Evolutionary conservation across 2,329 filamentous ascomycete genomes (phyloP).

Genomic region (Drechslerella stenobrocha): DNA sequence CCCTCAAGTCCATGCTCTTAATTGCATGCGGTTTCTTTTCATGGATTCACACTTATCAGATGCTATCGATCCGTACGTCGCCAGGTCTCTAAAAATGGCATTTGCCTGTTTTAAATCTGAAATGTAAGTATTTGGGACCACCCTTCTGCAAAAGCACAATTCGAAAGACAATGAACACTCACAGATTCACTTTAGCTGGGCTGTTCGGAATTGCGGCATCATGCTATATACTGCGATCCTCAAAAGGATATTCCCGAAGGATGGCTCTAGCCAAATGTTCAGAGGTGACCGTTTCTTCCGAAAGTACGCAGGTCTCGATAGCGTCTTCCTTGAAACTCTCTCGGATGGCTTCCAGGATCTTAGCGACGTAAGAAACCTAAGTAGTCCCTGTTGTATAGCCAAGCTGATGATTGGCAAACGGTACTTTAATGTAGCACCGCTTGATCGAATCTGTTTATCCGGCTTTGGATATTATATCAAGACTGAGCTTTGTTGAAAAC

Average conservation of each 20-base stretch:
- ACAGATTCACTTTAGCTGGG: slow-evolving; percentile 71
- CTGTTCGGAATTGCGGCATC: slow-evolving; percentile 88
- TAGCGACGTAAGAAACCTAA: slow-evolving; percentile 19
- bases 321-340: slow-evolving; percentile 22
- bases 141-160: too few relatives aligned
- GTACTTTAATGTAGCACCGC: slow-evolving; percentile 52
- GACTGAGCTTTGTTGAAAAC: slow-evolving; percentile 37
- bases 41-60: slow-evolving; percentile 76
- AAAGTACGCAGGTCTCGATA: slow-evolving; percentile 24
- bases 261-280: slow-evolving; percentile 23
- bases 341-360: slow-evolving; percentile 31
- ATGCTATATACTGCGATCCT: slow-evolving; percentile 86
- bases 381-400: too few relatives aligned
- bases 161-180: too few relatives aligned
- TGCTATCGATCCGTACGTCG: slow-evolving; percentile 72
- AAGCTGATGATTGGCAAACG: background rate
- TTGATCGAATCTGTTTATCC: slow-evolving; percentile 73
- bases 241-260: slow-evolving; percentile 66
- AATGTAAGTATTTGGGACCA: slow-evolving; percentile 66
- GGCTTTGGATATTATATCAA: slow-evolving; percentile 72
- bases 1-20: slow-evolving; percentile 91
- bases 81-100: slow-evolving; percentile 75
- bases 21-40: slow-evolving; percentile 89
- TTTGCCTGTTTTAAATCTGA: slow-evolving; percentile 76
- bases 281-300: slow-evolving; percentile 28